phyloP scores from a whole-genome alignment of 495 filamentous ascomycete genomes.

The Aspergillus sclerotiicarbonarius region DNA sequence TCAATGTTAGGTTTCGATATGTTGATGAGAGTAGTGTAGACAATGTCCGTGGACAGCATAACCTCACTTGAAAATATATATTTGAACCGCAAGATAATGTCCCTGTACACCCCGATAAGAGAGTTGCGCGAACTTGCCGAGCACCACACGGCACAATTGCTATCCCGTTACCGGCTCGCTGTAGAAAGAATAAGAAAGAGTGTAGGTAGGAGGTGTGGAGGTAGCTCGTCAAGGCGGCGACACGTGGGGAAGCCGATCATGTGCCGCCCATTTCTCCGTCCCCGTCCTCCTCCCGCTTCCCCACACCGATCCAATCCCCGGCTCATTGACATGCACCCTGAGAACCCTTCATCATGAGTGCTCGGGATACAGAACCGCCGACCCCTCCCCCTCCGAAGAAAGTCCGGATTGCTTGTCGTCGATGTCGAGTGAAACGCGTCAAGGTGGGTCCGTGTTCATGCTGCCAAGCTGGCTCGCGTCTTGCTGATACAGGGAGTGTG shows the following conservation, averaged over 20 bases:
- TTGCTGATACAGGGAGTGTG: constrained; percentile 14
- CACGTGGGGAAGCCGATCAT: background rate
- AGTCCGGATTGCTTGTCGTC: constrained; percentile 23
- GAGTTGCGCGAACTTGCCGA: no score
- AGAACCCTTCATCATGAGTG: background rate
- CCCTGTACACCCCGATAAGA: no score
- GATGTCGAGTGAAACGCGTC: constrained; percentile 24
- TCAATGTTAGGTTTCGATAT: no score
- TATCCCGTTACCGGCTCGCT: no score
- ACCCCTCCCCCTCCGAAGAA: constrained; percentile 12
- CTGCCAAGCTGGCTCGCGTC: background rate
- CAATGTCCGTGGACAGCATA: no score
- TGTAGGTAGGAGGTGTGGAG: background rate
- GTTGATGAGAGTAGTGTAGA: no score
- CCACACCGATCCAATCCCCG: background rate
- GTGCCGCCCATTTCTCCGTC: background rate
- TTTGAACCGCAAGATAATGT: no score
- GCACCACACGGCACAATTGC: no score
- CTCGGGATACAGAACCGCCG: background rate
- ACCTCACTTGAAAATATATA: no score
- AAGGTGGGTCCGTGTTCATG: constrained; percentile 14
- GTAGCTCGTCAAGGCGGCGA: background rate
- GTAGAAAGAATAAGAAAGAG: background rate
- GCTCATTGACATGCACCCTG: background rate
- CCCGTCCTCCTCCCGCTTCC: background rate